Evolutionary conservation across 2,329 filamentous ascomycete genomes (phyloP).

Genomic region (Penicillium sp.): DNA sequence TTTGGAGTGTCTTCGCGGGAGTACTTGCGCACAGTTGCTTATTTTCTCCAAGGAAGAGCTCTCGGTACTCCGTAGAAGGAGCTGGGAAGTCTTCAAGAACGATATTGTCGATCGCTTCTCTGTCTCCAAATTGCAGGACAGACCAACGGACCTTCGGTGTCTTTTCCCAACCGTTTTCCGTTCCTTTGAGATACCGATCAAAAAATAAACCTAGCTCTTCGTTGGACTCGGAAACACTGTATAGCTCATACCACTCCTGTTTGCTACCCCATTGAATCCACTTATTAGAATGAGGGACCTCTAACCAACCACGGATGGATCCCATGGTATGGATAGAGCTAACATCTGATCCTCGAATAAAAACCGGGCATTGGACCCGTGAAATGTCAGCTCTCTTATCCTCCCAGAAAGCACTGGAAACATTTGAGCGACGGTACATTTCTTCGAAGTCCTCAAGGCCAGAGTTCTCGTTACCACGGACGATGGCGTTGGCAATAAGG

Average conservation of each 20-base stretch:
- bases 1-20: slow-evolving; percentile 12
- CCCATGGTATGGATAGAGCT: slow-evolving; percentile 42
- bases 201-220: slow-evolving; percentile 51
- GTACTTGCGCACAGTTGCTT: not conserved
- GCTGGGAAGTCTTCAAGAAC: slow-evolving; percentile 40
- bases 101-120: slow-evolving; percentile 36
- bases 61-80: slow-evolving; percentile 37
- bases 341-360: slow-evolving; percentile 39
- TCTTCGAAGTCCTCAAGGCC: slow-evolving; percentile 48
- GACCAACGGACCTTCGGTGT: slow-evolving; percentile 53
- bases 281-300: slow-evolving; percentile 45
- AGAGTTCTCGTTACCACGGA: slow-evolving; percentile 32
- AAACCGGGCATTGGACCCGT: slow-evolving; percentile 40
- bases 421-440: slow-evolving; percentile 38
- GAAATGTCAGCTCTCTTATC: slow-evolving; percentile 42
- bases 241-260: slow-evolving; percentile 55
- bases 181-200: slow-evolving; percentile 50
- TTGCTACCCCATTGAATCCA: slow-evolving; percentile 47
- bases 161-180: slow-evolving; percentile 52
- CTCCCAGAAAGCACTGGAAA: slow-evolving; percentile 41
- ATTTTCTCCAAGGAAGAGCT: slow-evolving; percentile 33
- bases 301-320: slow-evolving; percentile 42
- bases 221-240: slow-evolving; percentile 35
- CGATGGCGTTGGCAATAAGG: slow-evolving; percentile 44
- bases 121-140: slow-evolving; percentile 42